These are phyloP conservation scores for Physcia stellaris DNA, from an alignment of 495 filamentous ascomycete species.

Conservation along the genomic window DNA sequence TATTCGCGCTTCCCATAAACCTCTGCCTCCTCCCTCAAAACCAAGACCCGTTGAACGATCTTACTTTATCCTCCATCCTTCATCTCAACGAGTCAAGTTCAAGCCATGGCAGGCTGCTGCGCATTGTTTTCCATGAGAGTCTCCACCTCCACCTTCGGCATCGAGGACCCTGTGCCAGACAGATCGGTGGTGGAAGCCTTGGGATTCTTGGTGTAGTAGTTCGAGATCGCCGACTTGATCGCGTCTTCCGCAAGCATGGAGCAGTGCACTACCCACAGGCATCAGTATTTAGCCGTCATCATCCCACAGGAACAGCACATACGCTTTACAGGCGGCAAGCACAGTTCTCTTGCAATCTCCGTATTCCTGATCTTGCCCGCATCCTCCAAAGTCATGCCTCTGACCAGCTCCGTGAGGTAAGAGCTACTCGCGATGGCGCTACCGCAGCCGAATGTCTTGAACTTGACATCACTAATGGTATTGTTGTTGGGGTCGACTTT, in stretches of 20 bases:
- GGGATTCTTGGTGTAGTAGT: conserved; percentile 95
- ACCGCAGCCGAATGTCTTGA: conserved; percentile 98
- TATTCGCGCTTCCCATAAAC: too few species aligned
- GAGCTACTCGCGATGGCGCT: conserved; percentile 83
- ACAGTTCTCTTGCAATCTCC: conserved; percentile 93
- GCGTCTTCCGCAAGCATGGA: conserved; percentile 99
- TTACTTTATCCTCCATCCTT: too few species aligned
- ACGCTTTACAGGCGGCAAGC: conserved; percentile 89
- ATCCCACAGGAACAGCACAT: conserved; percentile 22
- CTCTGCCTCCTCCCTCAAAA: too few species aligned
- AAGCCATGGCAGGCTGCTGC: conserved; percentile 6
- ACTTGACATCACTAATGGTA: conserved; percentile 87
- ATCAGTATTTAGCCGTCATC: background rate
- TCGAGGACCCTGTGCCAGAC: conserved; percentile 49
- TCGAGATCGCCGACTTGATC: conserved; percentile 96
- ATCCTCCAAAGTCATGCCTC: conserved; percentile 92
- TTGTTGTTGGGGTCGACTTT: conserved; percentile 81
- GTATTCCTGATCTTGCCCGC: conserved; percentile 87
- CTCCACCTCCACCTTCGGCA: conserved; percentile 40
- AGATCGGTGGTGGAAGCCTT: conserved; percentile 58
- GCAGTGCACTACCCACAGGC: conserved; percentile 62
- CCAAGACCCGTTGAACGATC: too few species aligned
- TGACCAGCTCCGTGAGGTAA: conserved; percentile 84
- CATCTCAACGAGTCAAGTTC: too few species aligned
- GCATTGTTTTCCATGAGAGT: conserved; percentile 20